Evolutionary conservation across 2,329 filamentous ascomycete species (phyloP).

Genomic region (Neoarthrinium moseri): DNA sequence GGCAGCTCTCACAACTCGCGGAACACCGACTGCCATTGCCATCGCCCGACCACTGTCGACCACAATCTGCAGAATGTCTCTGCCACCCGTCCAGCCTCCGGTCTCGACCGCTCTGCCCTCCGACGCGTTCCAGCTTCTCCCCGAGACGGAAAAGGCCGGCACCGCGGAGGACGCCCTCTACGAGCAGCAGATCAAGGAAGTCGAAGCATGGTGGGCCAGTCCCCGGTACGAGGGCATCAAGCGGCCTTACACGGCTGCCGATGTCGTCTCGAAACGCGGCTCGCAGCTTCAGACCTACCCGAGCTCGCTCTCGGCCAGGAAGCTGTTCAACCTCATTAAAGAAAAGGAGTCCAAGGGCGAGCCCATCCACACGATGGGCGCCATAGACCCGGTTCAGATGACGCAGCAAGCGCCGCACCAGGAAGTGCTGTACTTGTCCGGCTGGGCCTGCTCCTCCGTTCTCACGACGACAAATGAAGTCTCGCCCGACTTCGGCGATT

Average conservation of each 20-base stretch:
- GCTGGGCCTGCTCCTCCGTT: conserved; percentile 95
- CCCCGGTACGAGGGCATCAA: conserved; percentile 86
- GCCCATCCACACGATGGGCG: conserved; percentile 96
- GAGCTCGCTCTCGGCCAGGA: conserved; percentile 91
- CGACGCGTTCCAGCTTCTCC: conserved; percentile 83
- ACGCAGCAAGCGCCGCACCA: conserved; percentile 96
- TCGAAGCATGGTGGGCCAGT: conserved; percentile 87
- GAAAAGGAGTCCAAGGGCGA: conserved; percentile 75
- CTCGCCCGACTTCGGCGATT: conserved; percentile 96
- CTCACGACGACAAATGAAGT: conserved; percentile 96
- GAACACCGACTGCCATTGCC: conserved; percentile 8
- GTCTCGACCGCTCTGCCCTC: conserved; percentile 61
- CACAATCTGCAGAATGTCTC: conserved; percentile 49
- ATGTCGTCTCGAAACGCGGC: conserved; percentile 91
- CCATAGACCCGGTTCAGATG: conserved; percentile 99
- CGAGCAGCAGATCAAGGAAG: conserved; percentile 78
- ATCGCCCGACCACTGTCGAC: conserved; percentile 35
- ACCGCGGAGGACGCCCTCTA: conserved; percentile 82
- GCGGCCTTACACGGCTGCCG: conserved; percentile 84
- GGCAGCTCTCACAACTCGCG: conserved; percentile 14
- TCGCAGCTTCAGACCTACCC: conserved; percentile 84
- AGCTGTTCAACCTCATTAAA: conserved; percentile 86
- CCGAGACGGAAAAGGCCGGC: conserved; percentile 74
- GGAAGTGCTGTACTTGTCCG: conserved; percentile 92
- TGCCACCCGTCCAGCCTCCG: conserved; percentile 56